These are phyloP conservation scores for Orychophragmus violaceus DNA, from an alignment of 345 rosid genomes.

Conservation along the genomic window DNA sequence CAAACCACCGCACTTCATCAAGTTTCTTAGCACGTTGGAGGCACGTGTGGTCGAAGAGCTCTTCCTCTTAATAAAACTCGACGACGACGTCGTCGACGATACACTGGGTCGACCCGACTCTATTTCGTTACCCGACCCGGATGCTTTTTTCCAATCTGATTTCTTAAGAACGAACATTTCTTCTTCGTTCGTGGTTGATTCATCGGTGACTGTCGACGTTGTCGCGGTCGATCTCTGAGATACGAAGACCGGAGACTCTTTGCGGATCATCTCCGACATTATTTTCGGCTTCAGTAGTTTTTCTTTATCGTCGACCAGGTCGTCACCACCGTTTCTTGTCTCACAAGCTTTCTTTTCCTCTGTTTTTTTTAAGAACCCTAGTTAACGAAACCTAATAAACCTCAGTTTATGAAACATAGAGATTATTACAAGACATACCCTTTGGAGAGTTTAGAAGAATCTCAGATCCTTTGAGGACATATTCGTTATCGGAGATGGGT, in stretches of 20 bases:
- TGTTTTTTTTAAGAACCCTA: slow-evolving; percentile 14
- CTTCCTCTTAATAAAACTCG: slow-evolving; percentile 31
- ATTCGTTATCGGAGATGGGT: slow-evolving; percentile 67
- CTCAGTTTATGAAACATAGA: background rate
- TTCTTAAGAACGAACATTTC: slow-evolving; percentile 10
- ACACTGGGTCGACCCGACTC: slow-evolving; percentile 17
- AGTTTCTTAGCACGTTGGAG: slow-evolving; percentile 39
- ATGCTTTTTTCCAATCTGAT: background rate
- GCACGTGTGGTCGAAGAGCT: slow-evolving; percentile 36
- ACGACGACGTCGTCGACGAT: slow-evolving; percentile 31
- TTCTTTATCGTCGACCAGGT: background rate
- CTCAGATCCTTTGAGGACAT: slow-evolving; percentile 67
- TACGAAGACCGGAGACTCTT: slow-evolving; percentile 34
- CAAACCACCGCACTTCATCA: slow-evolving; percentile 46
- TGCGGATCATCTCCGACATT: background rate
- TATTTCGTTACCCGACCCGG: background rate
- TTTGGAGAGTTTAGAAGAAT: slow-evolving; percentile 17
- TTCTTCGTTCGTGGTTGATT: slow-evolving; percentile 28
- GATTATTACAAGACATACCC: slow-evolving; percentile 18
- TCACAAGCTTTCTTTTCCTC: slow-evolving; percentile 24
- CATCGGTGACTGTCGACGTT: slow-evolving; percentile 35
- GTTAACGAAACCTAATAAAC: background rate
- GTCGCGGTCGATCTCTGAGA: slow-evolving; percentile 34
- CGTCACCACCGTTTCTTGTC: slow-evolving; percentile 7
- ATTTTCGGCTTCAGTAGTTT: slow-evolving; percentile 3